A percentile compares a stretch with the other conserved stretches of the same genome.
Evolutionary conservation across 768 basidiomycete genomes (phyloP).

Genomic region (Grammothele lineata): DNA sequence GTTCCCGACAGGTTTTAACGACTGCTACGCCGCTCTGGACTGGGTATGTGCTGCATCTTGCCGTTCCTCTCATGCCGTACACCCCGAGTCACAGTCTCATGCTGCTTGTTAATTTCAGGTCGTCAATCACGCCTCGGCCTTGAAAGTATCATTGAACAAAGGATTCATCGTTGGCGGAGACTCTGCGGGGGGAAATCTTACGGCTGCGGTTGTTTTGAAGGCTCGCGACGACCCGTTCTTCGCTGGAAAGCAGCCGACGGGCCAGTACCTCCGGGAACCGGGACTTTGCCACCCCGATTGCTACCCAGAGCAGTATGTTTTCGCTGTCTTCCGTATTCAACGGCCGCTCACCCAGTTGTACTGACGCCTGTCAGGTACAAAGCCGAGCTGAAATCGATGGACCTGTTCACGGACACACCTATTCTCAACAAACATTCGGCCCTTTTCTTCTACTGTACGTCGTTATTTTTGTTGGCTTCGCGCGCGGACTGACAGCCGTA

Average conservation of each 20-base stretch:
- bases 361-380: too few relatives aligned
- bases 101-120: background rate
- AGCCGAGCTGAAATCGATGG: too few relatives aligned
- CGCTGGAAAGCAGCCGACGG: conserved; percentile 17
- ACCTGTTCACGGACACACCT: too few relatives aligned
- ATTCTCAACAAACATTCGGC: too few relatives aligned
- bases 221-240: conserved; percentile 23
- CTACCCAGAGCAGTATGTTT: conserved; percentile 18
- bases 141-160: conserved; percentile 15
- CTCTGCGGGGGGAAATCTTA: conserved; percentile 22
- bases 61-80: background rate
- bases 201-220: conserved; percentile 19
- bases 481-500: too few relatives aligned
- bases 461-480: too few relatives aligned
- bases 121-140: background rate
- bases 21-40: conserved; percentile 22
- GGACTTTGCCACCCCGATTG: conserved; percentile 16
- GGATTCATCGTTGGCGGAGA: conserved; percentile 24
- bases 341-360: too few relatives aligned
- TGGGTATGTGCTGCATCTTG: too few relatives aligned
- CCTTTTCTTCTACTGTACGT: too few relatives aligned
- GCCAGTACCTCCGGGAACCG: conserved; percentile 22
- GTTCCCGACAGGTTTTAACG: conserved; percentile 20
- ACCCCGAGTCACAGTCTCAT: background rate
- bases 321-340: too few relatives aligned